phyloP scores from a whole-genome alignment of 225 moss, liverwort and hornwort genomes.

The Rhytidiadelphus loreus region DNA sequence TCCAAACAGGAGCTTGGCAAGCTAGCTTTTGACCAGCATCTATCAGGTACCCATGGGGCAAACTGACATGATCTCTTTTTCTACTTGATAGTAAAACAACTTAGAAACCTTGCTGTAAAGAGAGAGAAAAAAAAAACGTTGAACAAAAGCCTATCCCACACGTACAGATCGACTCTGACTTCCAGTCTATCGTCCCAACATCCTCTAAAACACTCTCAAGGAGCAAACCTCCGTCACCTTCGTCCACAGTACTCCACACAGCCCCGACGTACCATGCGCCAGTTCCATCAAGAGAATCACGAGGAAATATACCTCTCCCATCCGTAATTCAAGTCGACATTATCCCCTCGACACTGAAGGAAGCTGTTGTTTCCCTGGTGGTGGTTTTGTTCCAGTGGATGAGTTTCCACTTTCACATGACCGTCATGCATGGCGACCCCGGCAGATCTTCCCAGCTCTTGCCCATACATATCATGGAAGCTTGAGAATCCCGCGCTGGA shows the following conservation, averaged over 20 bases:
- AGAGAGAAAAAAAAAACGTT: neutral
- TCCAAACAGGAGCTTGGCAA: neutral
- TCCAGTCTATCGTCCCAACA: neutral
- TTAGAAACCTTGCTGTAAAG: neutral
- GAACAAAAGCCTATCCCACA: neutral
- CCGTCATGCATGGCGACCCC: neutral
- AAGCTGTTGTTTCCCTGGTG: slow-evolving; percentile 3
- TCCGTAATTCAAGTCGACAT: slow-evolving; percentile 43
- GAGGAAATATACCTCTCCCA: slow-evolving; percentile 53
- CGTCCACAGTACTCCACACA: neutral
- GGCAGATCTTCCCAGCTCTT: neutral
- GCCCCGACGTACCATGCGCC: neutral
- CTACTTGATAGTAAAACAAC: neutral
- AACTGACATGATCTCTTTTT: neutral
- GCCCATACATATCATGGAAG: slow-evolving; percentile 10
- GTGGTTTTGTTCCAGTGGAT: neutral
- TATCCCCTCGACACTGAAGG: slow-evolving; percentile 14
- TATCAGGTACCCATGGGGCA: neutral
- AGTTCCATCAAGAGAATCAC: neutral
- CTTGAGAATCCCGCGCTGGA: neutral
- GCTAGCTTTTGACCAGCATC: neutral
- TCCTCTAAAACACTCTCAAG: neutral
- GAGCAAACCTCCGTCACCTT: neutral
- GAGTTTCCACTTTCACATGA: slow-evolving; percentile 18
- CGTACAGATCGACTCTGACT: neutral